Evolutionary conservation across 129 eudicot species (phyloP).

Genomic region (Cynara cardunculus): DNA sequence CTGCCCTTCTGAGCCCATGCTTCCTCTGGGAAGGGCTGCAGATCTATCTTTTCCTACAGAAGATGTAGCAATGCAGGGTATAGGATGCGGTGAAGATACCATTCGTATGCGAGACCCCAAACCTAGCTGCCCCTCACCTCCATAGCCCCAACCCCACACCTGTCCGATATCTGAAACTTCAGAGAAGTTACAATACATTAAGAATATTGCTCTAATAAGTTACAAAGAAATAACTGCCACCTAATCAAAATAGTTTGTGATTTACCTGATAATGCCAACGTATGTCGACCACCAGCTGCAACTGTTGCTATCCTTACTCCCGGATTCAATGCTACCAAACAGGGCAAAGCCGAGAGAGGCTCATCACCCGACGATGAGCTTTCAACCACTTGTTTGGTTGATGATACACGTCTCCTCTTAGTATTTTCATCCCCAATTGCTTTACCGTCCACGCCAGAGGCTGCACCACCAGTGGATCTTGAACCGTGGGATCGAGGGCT

Average conservation of each 20-base stretch:
- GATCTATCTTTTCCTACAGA: slow-evolving; percentile 57
- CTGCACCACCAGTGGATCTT: slow-evolving; percentile 49
- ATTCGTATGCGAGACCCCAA: slow-evolving; percentile 85
- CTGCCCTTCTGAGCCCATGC: slow-evolving; percentile 47
- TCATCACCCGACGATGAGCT: slow-evolving; percentile 78
- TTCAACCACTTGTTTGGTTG: slow-evolving; percentile 74
- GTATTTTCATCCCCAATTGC: slow-evolving; percentile 62
- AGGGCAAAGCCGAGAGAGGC: slow-evolving; percentile 77
- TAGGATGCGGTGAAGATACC: slow-evolving; percentile 98
- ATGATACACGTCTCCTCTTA: slow-evolving; percentile 76
- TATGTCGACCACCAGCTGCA: slow-evolving; percentile 99
- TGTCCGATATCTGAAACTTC: slow-evolving; percentile 88
- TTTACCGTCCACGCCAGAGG: slow-evolving; percentile 44
- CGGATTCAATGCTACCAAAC: slow-evolving; percentile 74
- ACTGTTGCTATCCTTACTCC: slow-evolving; percentile 82
- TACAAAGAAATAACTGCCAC: not conserved
- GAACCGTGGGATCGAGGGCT: slow-evolving; percentile 74
- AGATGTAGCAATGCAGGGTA: slow-evolving; percentile 79
- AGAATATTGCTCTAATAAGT: not conserved
- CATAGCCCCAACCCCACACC: slow-evolving; percentile 99
- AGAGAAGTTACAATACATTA: slow-evolving; percentile 28
- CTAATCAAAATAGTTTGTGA: not conserved
- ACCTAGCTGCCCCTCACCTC: slow-evolving; percentile 98
- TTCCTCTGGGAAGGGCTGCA: slow-evolving; percentile 48
- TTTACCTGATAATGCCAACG: slow-evolving; percentile 85